These are phyloP conservation scores for Hypoxylon trugodes DNA, from an alignment of 495 filamentous ascomycete genomes.

Conservation along the genomic window DNA sequence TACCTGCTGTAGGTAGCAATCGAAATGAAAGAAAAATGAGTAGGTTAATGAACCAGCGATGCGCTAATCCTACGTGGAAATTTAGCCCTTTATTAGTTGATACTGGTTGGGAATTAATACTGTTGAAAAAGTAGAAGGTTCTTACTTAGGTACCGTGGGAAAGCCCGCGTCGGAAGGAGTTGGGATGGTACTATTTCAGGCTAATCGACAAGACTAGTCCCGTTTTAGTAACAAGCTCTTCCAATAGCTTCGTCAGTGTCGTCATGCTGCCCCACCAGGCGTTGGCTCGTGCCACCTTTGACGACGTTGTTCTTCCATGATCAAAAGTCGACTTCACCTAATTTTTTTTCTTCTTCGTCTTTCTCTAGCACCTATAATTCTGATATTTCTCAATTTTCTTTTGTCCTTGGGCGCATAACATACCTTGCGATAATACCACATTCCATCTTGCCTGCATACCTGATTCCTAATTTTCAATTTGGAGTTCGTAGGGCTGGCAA, in stretches of 20 bases:
- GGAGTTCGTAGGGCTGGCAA: not conserved
- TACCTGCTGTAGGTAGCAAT: too few species aligned
- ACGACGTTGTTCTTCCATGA: conserved; percentile 19
- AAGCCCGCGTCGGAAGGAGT: not conserved
- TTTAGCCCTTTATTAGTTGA: conserved; percentile 7
- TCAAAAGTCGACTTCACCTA: conserved; percentile 9
- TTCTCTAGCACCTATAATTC: conserved; percentile 5
- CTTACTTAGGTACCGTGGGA: too few species aligned
- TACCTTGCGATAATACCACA: not conserved
- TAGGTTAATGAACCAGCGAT: too few species aligned
- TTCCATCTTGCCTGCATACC: too few species aligned
- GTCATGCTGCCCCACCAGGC: conserved; percentile 30
- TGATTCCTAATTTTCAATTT: not conserved
- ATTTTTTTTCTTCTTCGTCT: conserved; percentile 3
- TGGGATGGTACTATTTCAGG: conserved; percentile 15
- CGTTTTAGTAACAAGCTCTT: conserved; percentile 26
- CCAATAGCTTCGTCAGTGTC: conserved; percentile 39
- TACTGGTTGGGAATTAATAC: not conserved
- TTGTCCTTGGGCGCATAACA: not conserved
- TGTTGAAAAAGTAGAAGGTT: not conserved
- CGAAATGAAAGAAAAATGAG: too few species aligned
- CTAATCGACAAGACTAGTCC: conserved; percentile 28
- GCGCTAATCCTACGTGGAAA: not conserved
- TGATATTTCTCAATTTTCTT: not conserved
- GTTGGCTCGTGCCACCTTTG: conserved; percentile 17